Conservation (phyloP, 2,329 filamentous ascomycete genomes). For the Plectosphaerella cucumerina region DNA sequence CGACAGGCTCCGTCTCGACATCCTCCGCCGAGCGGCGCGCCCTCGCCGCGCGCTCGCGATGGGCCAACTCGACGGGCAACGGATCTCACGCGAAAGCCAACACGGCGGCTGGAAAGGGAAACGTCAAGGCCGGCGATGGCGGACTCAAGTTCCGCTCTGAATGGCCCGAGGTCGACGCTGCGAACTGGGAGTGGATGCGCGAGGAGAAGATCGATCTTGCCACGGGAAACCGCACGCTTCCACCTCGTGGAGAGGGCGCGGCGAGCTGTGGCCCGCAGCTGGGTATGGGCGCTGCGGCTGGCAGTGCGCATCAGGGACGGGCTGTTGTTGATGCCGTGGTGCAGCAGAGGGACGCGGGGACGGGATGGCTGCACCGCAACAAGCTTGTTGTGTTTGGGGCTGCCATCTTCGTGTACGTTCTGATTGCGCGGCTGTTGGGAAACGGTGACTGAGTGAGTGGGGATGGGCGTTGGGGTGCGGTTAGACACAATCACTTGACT, state of each 20-base stretch:
- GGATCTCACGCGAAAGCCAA: slow-evolving; percentile 61
- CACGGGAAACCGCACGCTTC: slow-evolving; percentile 64
- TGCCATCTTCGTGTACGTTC: slow-evolving; percentile 74
- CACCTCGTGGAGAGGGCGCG: slow-evolving; percentile 33
- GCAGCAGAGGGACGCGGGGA: slow-evolving; percentile 74
- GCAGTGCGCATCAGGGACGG: slow-evolving; percentile 61
- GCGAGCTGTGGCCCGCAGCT: slow-evolving; percentile 46
- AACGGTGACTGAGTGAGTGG: slow-evolving; percentile 26
- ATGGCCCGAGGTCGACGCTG: slow-evolving; percentile 83
- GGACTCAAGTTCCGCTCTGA: slow-evolving; percentile 85
- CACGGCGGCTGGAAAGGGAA: slow-evolving; percentile 56
- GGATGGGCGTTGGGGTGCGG: too few relatives aligned
- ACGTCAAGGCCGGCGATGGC: slow-evolving; percentile 88
- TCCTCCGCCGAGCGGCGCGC: slow-evolving; percentile 72
- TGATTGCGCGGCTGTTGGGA: slow-evolving; percentile 71
- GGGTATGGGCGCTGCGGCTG: slow-evolving; percentile 49
- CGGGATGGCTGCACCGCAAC: slow-evolving; percentile 77
- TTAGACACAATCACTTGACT: too few relatives aligned
- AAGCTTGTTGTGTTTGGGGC: slow-evolving; percentile 70
- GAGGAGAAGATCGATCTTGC: slow-evolving; percentile 72
- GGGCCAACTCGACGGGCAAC: slow-evolving; percentile 96
- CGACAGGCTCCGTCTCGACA: slow-evolving; percentile 81
- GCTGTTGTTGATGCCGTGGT: slow-evolving; percentile 72
- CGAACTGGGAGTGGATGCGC: slow-evolving; percentile 91
- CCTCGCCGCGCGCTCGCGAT: slow-evolving; percentile 73